These are phyloP conservation scores for Tylopilus sp. DNA, from an alignment of 1,284 basidiomycete genomes.

Conservation along the genomic window DNA sequence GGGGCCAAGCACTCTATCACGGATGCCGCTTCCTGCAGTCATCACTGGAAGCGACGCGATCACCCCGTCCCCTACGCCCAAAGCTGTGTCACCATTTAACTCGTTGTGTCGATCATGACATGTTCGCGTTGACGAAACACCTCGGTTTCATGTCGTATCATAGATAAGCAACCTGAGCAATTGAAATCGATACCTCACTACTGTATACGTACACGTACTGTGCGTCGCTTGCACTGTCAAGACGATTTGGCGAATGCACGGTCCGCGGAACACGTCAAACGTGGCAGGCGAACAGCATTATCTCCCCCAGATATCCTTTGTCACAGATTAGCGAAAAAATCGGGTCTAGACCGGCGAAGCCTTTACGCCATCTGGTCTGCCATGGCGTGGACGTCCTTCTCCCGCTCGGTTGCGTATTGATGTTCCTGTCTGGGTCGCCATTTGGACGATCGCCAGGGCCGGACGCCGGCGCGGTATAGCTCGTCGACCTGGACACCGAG, in stretches of 20 bases:
- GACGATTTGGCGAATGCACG: too few relatives aligned
- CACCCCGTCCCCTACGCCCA: constrained; percentile 44
- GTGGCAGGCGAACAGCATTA: too few relatives aligned
- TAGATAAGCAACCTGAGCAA: background rate
- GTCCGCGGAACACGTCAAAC: too few relatives aligned
- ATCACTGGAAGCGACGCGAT: constrained; percentile 41
- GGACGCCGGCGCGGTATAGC: constrained; percentile 22
- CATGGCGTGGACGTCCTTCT: constrained; percentile 8
- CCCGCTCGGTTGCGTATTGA: background rate
- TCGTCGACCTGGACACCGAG: constrained; percentile 21
- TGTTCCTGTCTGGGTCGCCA: constrained; percentile 21
- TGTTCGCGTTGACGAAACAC: background rate
- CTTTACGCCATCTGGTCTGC: constrained; percentile 1
- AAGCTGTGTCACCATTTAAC: constrained; percentile 14
- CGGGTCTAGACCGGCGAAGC: background rate
- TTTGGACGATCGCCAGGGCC: constrained; percentile 17
- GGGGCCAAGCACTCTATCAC: constrained; percentile 34
- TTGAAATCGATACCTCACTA: too few relatives aligned
- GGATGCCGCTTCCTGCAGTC: constrained; percentile 39
- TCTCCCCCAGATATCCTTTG: too few relatives aligned
- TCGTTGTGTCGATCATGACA: constrained; percentile 11
- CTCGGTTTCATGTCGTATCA: background rate
- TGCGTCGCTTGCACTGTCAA: too few relatives aligned
- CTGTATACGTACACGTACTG: too few relatives aligned
- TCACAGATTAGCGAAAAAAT: background rate